Base-by-base conservation (phyloP, 176 grass and related monocot genomes). In the Oryza longistaminata region DNA sequence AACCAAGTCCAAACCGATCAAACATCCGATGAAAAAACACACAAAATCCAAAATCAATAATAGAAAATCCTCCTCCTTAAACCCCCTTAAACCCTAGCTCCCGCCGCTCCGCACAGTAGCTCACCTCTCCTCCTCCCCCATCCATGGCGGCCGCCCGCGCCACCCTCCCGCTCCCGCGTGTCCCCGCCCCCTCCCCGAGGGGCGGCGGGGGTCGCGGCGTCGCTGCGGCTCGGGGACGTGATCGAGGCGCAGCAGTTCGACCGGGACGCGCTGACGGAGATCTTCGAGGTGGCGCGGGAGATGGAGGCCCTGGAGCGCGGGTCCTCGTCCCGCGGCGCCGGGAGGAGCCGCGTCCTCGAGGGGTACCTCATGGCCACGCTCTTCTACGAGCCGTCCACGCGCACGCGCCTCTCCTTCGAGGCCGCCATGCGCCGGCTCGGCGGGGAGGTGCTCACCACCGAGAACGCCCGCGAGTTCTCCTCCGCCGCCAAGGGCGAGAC, bases 381-480 rank as follows among this genome's bases (percentile, higher is more conserved):
- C 66, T 98, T 98, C 86, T 95, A 98, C 64, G 93, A 98, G 88
- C 96, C 91, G 43, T 98, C 96, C 45, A 93, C 96, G 9, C 86
- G 93, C 82, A 95, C 96, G 44, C 91, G 93, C 49, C 93, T 95
- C 80, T 95, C 93, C 21, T 98, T 98, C 86, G 91, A 95, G 77
- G 92, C 93, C 22, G 93, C 96, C 34, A 98, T 98, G 96, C 90
- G 89, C 64, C 64, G 93, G 34, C 91, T 98, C 31, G 93, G 93
- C 17, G 91, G 91, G 35, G 96, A 93, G 71, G 96, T 98, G 66
- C 85, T 98, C 75, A 98, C 96, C 66, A 98, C 96, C n/a, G 96
- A 98, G 82, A 98, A 95, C 71, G 96, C 96, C 22, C 88, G 96
- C n/a, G 96, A 95, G 86, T 98, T 98, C 86, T 98, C 96, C 3